These are phyloP conservation scores for Monilinia laxa DNA, from an alignment of 2,329 filamentous ascomycete genomes.

Conservation along the genomic window DNA sequence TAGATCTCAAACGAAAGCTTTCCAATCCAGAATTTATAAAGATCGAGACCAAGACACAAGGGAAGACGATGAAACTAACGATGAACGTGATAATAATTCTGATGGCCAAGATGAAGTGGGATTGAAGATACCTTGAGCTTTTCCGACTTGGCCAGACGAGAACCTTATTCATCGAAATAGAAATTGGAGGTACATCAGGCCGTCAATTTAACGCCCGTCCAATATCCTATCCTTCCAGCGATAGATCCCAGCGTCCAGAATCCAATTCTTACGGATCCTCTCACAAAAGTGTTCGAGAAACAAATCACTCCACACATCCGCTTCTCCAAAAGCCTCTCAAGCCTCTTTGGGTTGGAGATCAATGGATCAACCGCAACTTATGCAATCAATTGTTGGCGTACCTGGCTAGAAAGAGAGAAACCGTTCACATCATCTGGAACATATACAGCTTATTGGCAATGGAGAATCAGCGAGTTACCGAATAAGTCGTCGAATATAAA, in stretches of 20 bases:
- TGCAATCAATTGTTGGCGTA: slow-evolving; percentile 26
- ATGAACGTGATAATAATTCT: neutral
- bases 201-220: neutral
- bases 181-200: neutral
- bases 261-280: neutral
- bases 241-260: neutral
- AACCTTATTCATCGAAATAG: too few relatives aligned
- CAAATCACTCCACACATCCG: slow-evolving; percentile 1
- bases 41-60: neutral
- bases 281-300: slow-evolving; percentile 9
- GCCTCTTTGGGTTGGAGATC: slow-evolving; percentile 26
- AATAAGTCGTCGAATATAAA: slow-evolving; percentile 20
- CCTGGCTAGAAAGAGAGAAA: slow-evolving; percentile 25
- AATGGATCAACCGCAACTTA: slow-evolving; percentile 22
- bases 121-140: slow-evolving; percentile 4
- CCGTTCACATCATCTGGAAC: slow-evolving; percentile 23
- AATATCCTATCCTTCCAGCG: slow-evolving; percentile 1
- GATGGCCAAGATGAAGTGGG: neutral
- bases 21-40: neutral
- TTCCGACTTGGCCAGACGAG: neutral
- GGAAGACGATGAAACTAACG: neutral
- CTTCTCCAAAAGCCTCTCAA: neutral
- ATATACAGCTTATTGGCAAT: slow-evolving; percentile 28
- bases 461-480: slow-evolving; percentile 25
- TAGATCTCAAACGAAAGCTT: neutral